Evolutionary conservation across 495 filamentous ascomycete species (phyloP).

Genomic region (Penicillium fimorum): DNA sequence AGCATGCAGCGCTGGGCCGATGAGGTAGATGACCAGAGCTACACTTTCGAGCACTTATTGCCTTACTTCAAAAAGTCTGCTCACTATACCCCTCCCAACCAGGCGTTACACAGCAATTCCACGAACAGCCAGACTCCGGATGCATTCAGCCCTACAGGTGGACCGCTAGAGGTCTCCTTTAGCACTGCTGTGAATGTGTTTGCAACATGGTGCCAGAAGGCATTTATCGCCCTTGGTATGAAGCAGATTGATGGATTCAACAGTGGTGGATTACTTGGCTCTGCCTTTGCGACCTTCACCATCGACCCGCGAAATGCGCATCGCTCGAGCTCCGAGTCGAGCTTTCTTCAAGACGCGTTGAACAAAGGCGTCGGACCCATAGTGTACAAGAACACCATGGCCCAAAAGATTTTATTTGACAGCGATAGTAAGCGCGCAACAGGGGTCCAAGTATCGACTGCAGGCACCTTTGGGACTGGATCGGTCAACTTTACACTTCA

Average conservation of each 20-base stretch:
- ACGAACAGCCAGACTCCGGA: slow-evolving; percentile 29
- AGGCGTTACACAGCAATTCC: slow-evolving; percentile 21
- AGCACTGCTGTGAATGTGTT: slow-evolving; percentile 27
- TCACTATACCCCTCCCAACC: slow-evolving; percentile 50
- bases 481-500: slow-evolving; percentile 37
- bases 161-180: slow-evolving; percentile 38
- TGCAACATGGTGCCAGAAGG: slow-evolving; percentile 21
- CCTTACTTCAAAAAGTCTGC: slow-evolving; percentile 52
- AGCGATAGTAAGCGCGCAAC: slow-evolving; percentile 39
- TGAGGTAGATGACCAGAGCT: slow-evolving; percentile 51
- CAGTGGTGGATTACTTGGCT: slow-evolving; percentile 36
- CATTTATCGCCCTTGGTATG: slow-evolving; percentile 34
- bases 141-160: slow-evolving; percentile 26
- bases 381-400: slow-evolving; percentile 44
- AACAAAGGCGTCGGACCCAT: slow-evolving; percentile 19
- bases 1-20: slow-evolving; percentile 54
- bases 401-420: slow-evolving; percentile 45
- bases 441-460: slow-evolving; percentile 42
- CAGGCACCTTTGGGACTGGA: slow-evolving; percentile 27
- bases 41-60: slow-evolving; percentile 48
- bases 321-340: slow-evolving; percentile 41
- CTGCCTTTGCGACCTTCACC: slow-evolving; percentile 30
- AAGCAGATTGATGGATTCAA: slow-evolving; percentile 32
- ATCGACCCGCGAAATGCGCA: slow-evolving; percentile 34
- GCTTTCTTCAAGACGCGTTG: slow-evolving; percentile 35